These are phyloP conservation scores for Didymellaceae sp. DNA, from an alignment of 2,329 filamentous ascomycete species.

Conservation along the genomic window DNA sequence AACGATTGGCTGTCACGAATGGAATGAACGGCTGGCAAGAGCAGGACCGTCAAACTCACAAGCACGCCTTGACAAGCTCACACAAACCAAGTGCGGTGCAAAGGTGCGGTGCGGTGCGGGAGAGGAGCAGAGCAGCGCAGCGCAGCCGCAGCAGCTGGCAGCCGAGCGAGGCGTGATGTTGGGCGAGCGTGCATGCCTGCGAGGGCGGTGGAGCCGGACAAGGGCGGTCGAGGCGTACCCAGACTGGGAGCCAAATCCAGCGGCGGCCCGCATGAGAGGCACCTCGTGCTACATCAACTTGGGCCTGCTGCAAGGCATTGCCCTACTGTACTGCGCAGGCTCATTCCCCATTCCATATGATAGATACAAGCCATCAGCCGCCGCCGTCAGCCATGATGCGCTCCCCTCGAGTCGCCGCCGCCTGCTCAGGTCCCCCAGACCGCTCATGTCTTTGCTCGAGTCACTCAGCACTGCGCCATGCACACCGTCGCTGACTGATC, in stretches of 20 bases:
- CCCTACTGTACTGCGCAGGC: slow-evolving; percentile 21
- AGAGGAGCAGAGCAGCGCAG: slow-evolving; percentile 12
- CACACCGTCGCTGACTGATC: slow-evolving; percentile 33
- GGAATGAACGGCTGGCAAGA: slow-evolving; percentile 40
- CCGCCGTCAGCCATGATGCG: slow-evolving; percentile 7
- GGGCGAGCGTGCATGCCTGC: slow-evolving; percentile 40
- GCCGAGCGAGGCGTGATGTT: slow-evolving; percentile 34
- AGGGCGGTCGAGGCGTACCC: slow-evolving; percentile 46
- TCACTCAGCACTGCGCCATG: slow-evolving; percentile 24
- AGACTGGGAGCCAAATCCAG: slow-evolving; percentile 16
- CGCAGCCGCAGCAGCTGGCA: slow-evolving; percentile 14
- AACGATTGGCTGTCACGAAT: slow-evolving; percentile 50
- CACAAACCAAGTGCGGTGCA: slow-evolving; percentile 2
- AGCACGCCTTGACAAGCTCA: slow-evolving; percentile 14
- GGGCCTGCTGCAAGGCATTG: slow-evolving; percentile 42
- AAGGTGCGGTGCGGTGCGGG: not conserved
- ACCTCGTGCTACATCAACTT: slow-evolving; percentile 38
- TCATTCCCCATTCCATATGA: slow-evolving; percentile 29
- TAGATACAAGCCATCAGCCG: slow-evolving; percentile 15
- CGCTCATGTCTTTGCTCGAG: slow-evolving; percentile 16
- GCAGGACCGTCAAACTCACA: slow-evolving; percentile 7
- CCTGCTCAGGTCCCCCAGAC: slow-evolving; percentile 2
- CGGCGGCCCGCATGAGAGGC: slow-evolving; percentile 38
- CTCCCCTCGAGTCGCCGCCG: not conserved
- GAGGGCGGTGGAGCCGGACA: slow-evolving; percentile 42